Evolutionary conservation across 495 filamentous ascomycete genomes (phyloP).

Genomic region (Polyplosphaeria fusca): DNA sequence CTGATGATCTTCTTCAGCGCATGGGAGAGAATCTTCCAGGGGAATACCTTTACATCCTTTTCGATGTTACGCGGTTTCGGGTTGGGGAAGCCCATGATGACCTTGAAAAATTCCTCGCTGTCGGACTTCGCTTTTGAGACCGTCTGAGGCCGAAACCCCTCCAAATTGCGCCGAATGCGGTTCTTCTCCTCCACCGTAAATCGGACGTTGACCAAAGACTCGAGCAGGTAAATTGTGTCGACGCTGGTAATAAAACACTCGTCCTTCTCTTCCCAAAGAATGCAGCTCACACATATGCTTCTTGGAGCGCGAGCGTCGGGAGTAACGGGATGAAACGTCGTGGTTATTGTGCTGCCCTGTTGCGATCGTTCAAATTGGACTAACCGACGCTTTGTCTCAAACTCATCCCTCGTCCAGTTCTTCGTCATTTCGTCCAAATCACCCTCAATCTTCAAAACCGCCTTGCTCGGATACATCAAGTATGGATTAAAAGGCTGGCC

Average conservation of each 20-base stretch:
- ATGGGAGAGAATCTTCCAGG: conserved; percentile 77
- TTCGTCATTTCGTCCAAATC: conserved; percentile 76
- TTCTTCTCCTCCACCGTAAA: conserved; percentile 98
- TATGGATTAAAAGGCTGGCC: conserved; percentile 69
- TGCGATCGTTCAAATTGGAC: conserved; percentile 84
- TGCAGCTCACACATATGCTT: conserved; percentile 46
- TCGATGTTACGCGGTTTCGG: conserved; percentile 97
- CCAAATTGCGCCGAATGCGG: conserved; percentile 88
- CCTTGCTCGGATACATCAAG: conserved; percentile 75
- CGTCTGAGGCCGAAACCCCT: conserved; percentile 83
- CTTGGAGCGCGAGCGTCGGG: conserved; percentile 38
- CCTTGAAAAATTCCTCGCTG: conserved; percentile 94
- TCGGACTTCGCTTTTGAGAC: conserved; percentile 89
- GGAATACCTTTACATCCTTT: conserved; percentile 98
- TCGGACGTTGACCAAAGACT: conserved; percentile 74
- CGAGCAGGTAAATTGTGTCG: conserved; percentile 89
- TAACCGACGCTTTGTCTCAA: conserved; percentile 68
- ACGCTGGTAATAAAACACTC: conserved; percentile 94
- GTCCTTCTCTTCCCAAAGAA: conserved; percentile 80
- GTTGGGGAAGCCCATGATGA: conserved; percentile 95
- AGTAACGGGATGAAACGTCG: conserved; percentile 41
- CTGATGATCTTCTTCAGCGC: conserved; percentile 96
- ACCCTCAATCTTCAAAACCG: conserved; percentile 76
- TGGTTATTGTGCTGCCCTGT: conserved; percentile 42
- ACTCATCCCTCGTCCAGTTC: conserved; percentile 77